Conservation (phyloP, 192 early-diverging fungal species). For the Coemansia umbellata region DNA sequence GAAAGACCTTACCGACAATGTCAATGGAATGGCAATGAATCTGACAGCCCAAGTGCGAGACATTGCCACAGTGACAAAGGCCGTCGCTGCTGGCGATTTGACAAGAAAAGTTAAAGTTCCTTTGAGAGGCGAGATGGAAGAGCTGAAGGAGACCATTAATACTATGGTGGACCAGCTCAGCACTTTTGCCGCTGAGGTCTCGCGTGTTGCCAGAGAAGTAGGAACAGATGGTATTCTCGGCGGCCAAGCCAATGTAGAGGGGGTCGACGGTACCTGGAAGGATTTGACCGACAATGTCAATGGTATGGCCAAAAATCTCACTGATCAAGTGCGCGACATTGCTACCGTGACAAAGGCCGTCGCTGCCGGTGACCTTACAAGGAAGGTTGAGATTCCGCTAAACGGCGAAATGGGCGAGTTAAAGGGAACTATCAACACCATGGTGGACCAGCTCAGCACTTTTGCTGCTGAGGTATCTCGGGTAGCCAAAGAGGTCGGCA, state of each 20-base stretch:
- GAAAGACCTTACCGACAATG: conserved; percentile 43
- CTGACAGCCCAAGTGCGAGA: conserved; percentile 56
- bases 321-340: conserved; percentile 55
- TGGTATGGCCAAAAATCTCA: conserved; percentile 58
- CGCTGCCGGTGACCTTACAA: conserved; percentile 53
- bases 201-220: conserved; percentile 60
- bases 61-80: conserved; percentile 57
- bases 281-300: conserved; percentile 58
- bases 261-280: conserved; percentile 54
- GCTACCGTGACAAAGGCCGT: conserved; percentile 59
- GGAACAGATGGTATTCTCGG: conserved; percentile 61
- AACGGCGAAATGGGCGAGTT: conserved; percentile 58
- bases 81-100: conserved; percentile 57
- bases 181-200: conserved; percentile 59
- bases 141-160: conserved; percentile 56
- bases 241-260: conserved; percentile 51
- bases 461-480: conserved; percentile 64
- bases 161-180: conserved; percentile 59
- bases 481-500: conserved; percentile 60
- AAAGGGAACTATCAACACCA: conserved; percentile 58
- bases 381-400: conserved; percentile 54
- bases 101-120: conserved; percentile 53
- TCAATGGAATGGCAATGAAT: conserved; percentile 57
- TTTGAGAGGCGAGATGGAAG: conserved; percentile 56
- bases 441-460: conserved; percentile 57